Base-by-base conservation (phyloP, 108 stramenopile species). In the Stephanodiscus minutulus region DNA sequence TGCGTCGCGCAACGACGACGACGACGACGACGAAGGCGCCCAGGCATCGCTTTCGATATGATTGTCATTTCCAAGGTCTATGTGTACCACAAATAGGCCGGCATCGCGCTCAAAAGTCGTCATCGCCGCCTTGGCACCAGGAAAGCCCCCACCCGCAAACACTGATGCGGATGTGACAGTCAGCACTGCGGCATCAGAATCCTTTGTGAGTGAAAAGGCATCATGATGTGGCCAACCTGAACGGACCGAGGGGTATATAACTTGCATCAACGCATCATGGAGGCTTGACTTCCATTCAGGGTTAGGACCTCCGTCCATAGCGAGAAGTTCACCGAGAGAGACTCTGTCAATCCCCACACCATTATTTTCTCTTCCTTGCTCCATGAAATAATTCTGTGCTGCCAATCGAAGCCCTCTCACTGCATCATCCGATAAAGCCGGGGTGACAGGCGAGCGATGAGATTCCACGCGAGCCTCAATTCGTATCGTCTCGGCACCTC, bases 121-220 rank as follows among this genome's bases (percentile, higher is more conserved):
- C 33, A 71, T 35, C 0, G 70, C 36, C 0, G 50, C 70, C 65
- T 64, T 56, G 37, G 77, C 70, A 21, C 77, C 65, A 5, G 59
- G 49, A 44, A 62, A 53, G 21, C 65, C 65, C 20, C 77, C 77
- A 0, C 43, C 69, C 33, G 70, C 77, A 52, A 78, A 62, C 0
- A 78, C 44, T 33, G 77, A 66, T 36, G 77, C 77, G 12, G 77
- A 78, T 53, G 77, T 62, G 57, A 78, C 77, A 0, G 57, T 64
- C 27, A 78, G 66, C 27, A 47, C 22, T 18, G 39, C 12, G 22
- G n/a, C 22, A 13, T 36, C 36, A 7, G 29, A 35, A 54, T 11
- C 48, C 4, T 29, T 43, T 21, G 21, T 8, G 3, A 8, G 12
- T 11, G 17, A 22, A 53, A 39, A 43, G 50, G 64, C 66, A 43